Evolutionary conservation across 495 filamentous ascomycete genomes (phyloP).

Genomic region (Podospora appendiculata): DNA sequence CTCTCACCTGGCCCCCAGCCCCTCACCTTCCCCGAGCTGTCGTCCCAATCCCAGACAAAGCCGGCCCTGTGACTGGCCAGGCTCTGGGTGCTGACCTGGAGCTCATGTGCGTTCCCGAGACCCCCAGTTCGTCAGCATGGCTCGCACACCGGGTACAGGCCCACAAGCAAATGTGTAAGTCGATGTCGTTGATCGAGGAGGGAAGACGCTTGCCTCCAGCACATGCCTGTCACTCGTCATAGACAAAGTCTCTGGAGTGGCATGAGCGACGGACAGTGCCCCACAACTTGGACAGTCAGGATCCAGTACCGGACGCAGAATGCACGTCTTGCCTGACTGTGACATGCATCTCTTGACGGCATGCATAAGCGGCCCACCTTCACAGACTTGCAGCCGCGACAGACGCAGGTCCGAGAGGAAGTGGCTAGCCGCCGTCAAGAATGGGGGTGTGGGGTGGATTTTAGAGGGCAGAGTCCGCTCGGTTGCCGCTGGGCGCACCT

Average conservation of each 20-base stretch:
- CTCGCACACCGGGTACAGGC: not conserved
- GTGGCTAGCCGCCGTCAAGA: conserved; percentile 17
- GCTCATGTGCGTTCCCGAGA: conserved; percentile 22
- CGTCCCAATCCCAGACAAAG: conserved; percentile 9
- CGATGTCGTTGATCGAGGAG: too few species aligned
- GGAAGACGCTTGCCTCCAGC: too few species aligned
- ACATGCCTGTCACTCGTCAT: too few species aligned
- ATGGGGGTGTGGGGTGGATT: conserved; percentile 2
- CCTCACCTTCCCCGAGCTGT: not conserved
- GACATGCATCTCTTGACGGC: not conserved
- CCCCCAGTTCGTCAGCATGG: conserved; percentile 2
- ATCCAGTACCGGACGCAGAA: too few species aligned
- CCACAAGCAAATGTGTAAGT: not conserved
- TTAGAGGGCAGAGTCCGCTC: not conserved
- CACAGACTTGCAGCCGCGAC: conserved; percentile 1
- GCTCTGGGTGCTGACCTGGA: conserved; percentile 20
- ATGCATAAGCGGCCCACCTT: not conserved
- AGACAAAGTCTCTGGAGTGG: too few species aligned
- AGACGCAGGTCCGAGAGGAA: conserved; percentile 27
- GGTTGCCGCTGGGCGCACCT: conserved; percentile 11
- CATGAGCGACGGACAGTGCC: too few species aligned
- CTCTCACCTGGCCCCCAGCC: conserved; percentile 5
- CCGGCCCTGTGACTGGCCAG: conserved; percentile 15
- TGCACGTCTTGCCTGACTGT: not conserved
- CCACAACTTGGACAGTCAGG: too few species aligned